These are phyloP conservation scores for Geoglossum glabrum DNA, from an alignment of 495 filamentous ascomycete genomes.

Conservation along the genomic window DNA sequence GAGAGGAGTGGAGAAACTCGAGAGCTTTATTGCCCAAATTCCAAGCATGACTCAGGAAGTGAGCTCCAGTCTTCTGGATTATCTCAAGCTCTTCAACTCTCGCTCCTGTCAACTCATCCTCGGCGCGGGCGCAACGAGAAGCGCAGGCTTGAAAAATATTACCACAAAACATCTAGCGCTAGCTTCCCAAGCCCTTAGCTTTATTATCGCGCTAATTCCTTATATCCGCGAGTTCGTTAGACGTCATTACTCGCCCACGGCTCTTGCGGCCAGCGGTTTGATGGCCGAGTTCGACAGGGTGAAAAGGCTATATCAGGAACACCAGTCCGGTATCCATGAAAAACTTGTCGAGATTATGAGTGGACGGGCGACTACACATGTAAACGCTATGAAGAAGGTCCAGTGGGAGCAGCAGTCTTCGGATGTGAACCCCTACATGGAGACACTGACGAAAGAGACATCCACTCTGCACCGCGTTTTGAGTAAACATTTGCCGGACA, in stretches of 20 bases:
- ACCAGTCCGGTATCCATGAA: constrained; percentile 81
- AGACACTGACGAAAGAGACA: constrained; percentile 77
- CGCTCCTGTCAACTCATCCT: constrained; percentile 85
- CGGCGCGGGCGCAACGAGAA: constrained; percentile 75
- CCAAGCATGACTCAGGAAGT: constrained; percentile 77
- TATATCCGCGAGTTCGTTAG: constrained; percentile 83
- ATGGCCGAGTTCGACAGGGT: constrained; percentile 91
- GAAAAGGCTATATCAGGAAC: constrained; percentile 71
- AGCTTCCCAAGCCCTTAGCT: constrained; percentile 73
- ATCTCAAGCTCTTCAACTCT: constrained; percentile 81
- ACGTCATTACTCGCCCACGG: constrained; percentile 41
- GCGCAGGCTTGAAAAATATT: constrained; percentile 89
- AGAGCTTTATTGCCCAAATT: constrained; percentile 63
- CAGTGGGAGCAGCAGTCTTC: constrained; percentile 42
- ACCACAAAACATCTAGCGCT: constrained; percentile 89
- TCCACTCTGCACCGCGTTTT: constrained; percentile 72
- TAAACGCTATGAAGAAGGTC: constrained; percentile 54
- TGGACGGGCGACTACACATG: constrained; percentile 47
- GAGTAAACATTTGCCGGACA: constrained; percentile 62
- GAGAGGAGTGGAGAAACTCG: constrained; percentile 57
- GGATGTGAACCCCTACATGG: constrained; percentile 58
- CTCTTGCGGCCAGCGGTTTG: constrained; percentile 26
- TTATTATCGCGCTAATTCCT: constrained; percentile 70
- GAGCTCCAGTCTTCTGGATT: constrained; percentile 46
- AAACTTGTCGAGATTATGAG: constrained; percentile 96